Base-by-base conservation (phyloP, 371 early-diverging fungal genomes). In the Syncephalastrum racemosum region DNA sequence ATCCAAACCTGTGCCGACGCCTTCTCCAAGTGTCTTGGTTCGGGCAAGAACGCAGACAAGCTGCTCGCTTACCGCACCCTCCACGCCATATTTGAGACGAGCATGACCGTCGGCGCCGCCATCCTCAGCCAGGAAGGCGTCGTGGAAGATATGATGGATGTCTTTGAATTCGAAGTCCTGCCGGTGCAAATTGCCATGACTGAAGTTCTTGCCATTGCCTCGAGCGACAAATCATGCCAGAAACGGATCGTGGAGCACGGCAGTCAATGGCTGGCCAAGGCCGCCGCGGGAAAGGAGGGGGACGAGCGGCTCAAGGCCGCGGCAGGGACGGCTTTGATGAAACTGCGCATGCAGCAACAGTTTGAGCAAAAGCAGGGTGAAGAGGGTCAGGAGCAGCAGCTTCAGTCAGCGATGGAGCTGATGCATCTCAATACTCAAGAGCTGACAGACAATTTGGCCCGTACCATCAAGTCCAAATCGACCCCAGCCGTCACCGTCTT, bases 131-230 rank as follows among this genome's bases (percentile, higher is more conserved):
- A 79, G 40, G 81, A 81, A 16, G 88, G 89, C 0, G 54, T 87
- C 1, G 57, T 92, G 27, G 86, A 75, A 25, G 86, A 88, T 18
- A 75, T 90, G 53, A 77, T 90, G 75, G 91, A 91, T 59, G 73
- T 77, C 20, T 62, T 87, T 31, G 92, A 91, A 19, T 81, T 82
- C 60, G 92, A 90, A 53, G 63, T 77, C 3, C 74, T 73, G 19
- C 64, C 71, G 8, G 82, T 87, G 4, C 90, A 90, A 59, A 56
- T 82, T 14, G 80, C 84, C 2, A 71, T 86, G 7, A 60, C 84
- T 0, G 81, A 89, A 42, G 75, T 84, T 3, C 74, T 93, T 4
- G 85, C 85, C 0, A 67, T 76, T 19, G 90, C 90, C 2, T 87
- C 90, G 41, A 73, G 84, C 1, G 87, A 89, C 18, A 71, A 82